These are phyloP conservation scores for Drosera capensis DNA, from an alignment of 148 eudicot genomes.

Conservation along the genomic window DNA sequence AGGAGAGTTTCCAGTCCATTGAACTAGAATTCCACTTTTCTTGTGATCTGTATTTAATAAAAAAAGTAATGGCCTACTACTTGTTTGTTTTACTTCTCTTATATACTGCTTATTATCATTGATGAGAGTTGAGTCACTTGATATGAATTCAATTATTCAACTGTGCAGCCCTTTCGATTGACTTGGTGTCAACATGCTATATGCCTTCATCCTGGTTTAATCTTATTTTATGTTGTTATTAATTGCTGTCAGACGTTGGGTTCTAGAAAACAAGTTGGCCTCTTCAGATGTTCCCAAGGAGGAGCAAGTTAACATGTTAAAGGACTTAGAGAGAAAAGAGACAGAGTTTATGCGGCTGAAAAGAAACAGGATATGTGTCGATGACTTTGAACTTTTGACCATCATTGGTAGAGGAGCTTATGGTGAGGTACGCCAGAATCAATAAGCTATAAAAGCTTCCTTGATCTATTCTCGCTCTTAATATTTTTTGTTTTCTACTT, in stretches of 20 bases:
- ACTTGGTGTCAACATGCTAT: neutral
- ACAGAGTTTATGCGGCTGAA: conserved; percentile 86
- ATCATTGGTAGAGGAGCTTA: conserved; percentile 95
- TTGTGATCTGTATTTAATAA: no score
- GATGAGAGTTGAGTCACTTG: no score
- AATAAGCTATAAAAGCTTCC: no score
- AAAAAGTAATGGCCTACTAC: no score
- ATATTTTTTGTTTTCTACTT: no score
- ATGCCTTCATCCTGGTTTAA: neutral
- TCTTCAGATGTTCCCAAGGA: conserved; percentile 90
- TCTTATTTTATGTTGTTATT: conserved; percentile 6
- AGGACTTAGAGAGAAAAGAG: conserved; percentile 90
- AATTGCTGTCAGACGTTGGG: conserved; percentile 59
- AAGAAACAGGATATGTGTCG: conserved; percentile 85
- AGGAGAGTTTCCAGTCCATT: no score
- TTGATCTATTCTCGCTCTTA: no score
- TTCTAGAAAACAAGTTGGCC: conserved; percentile 72
- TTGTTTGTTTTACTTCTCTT: no score
- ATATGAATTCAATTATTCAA: neutral
- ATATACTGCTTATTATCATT: no score
- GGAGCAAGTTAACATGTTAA: conserved; percentile 71
- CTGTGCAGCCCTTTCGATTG: neutral
- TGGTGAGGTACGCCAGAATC: conserved; percentile 99
- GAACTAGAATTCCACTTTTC: no score
- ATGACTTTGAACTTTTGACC: conserved; percentile 85